Evolutionary conservation across 305 asterid species (phyloP), one percentile per base, ranked within the genome.

Genomic region (Salvia sclarea): DNA sequence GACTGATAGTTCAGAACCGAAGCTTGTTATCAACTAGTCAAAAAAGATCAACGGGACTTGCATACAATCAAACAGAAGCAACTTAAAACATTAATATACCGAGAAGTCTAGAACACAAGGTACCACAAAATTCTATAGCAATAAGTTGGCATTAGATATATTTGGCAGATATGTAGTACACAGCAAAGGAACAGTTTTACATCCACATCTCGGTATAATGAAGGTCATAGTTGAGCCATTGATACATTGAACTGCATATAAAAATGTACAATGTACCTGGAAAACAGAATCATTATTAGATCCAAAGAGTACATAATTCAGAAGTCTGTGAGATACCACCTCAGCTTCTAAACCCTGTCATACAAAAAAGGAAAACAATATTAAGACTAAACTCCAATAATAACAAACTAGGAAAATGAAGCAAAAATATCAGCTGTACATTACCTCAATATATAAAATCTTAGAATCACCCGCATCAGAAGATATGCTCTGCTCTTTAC

Each of bases 401-500:
- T n/a, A 60, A 21, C 31, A 59, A 28, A 67, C 45, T 21, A 30
- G 16, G 20, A 56, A 31, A 30, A 65, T 50, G 48, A 61, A 70
- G 67, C 20, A 28, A 41, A 10, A 41, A 10, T 54, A 66, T 35
- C 13, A 3, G 54, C 62, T 4, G 47, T 35, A 68, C 63, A 63
- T 82, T 86, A 94, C 99, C 98, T 89, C 88, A 61, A 88, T 66
- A 66, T 61, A 81, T 28, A 86, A 68, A 61, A 86, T 73, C 67
- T 76, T 75, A 21, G 84, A 73, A 62, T 76, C 84, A 53, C 83
- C 83, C n/a, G 54, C 76, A 72, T 73, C 83, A 74, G 82, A 75
- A 28, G 68, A 66, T 64, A 66, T 54, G 66, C 37, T 66, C 69
- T 80, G 79, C 68, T 84, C 89, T 71, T 75, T 31, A 72, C 56